Evolutionary conservation across 169 alveolate species (phyloP).

Genomic region (Plasmodium coatneyi): DNA sequence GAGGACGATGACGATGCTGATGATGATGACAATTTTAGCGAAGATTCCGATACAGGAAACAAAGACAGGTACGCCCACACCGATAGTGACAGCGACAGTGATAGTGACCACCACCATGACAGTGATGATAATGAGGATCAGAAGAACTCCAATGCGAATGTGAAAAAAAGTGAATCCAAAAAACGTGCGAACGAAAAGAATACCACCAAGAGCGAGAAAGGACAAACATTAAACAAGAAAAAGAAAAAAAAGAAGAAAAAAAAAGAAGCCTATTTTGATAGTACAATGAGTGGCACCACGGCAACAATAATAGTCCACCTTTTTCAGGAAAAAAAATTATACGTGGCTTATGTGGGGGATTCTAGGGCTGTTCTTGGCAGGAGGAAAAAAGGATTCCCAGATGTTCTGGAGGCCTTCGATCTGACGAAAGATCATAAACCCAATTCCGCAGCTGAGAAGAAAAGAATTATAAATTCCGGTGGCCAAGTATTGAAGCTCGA

Average conservation of each 20-base stretch:
- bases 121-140: constrained; percentile 17
- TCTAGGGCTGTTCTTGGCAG: constrained; percentile 88
- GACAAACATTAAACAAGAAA: constrained; percentile 6
- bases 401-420: constrained; percentile 77
- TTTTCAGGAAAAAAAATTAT: constrained; percentile 76
- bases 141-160: not conserved
- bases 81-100: not conserved
- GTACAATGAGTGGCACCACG: constrained; percentile 86
- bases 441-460: constrained; percentile 82
- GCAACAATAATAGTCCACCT: constrained; percentile 81
- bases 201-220: constrained; percentile 2
- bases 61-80: not conserved
- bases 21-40: not conserved
- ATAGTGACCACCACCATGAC: not conserved
- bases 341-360: constrained; percentile 91
- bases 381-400: constrained; percentile 78
- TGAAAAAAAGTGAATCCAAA: constrained; percentile 1
- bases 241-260: constrained; percentile 48
- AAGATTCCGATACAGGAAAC: not conserved
- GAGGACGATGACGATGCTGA: not conserved
- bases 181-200: constrained; percentile 9
- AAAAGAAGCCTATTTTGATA: constrained; percentile 78
- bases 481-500: constrained; percentile 88
- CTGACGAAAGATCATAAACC: constrained; percentile 89
- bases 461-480: constrained; percentile 86